Base-by-base conservation (phyloP, 2,329 filamentous ascomycete species). In the Ophiostoma piceae region DNA sequence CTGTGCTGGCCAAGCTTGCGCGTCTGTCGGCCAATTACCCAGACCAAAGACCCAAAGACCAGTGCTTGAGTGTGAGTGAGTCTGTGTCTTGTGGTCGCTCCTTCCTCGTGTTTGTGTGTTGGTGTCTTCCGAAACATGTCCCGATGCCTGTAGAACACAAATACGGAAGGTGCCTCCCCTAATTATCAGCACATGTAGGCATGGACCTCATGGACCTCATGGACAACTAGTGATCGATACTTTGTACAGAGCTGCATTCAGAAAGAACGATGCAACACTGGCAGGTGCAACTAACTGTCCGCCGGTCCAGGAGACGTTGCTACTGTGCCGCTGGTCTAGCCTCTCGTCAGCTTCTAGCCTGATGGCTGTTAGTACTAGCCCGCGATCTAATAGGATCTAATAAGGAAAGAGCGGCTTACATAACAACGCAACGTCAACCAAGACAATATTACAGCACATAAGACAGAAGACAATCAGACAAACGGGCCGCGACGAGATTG, bases 11-110 rank as follows among this genome's bases (percentile, higher is more conserved):
- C n/a, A 35, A 26, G 68, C 66, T 71, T 71, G 70, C 60, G 68
- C 68, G 70, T 67, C 67, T 70, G 68, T 70, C 66, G 14, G 70
- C 47, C 66, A 68, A 66, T 68, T 60, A 66, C 11, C 70, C 26
- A 29, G 26, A 29, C 26, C 26, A 29, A 29, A 29, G 26, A 29
- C 26, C 26, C 43, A 35, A 43, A 35, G 29, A 57, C 22, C 65
- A 19, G 19, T 54, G 35, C 35, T 35, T 35, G 35, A 35, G 1
- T 43, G 16, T 43, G 41, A 29, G 26, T 29, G 26, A 29, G 41
- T 5, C 12, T 4, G 16, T 12, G 12, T 43, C 4, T 5, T 16
- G 5, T 43, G 43, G 41, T 47, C 4, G 43, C 16, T 47, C 51
- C 9, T 22, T 29, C 11, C 51, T 57, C 11, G 9, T 26, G n/a